Evolutionary conservation across 1,284 basidiomycete species (phyloP).

Genomic region (Microbotryum silenes-acaulis): DNA sequence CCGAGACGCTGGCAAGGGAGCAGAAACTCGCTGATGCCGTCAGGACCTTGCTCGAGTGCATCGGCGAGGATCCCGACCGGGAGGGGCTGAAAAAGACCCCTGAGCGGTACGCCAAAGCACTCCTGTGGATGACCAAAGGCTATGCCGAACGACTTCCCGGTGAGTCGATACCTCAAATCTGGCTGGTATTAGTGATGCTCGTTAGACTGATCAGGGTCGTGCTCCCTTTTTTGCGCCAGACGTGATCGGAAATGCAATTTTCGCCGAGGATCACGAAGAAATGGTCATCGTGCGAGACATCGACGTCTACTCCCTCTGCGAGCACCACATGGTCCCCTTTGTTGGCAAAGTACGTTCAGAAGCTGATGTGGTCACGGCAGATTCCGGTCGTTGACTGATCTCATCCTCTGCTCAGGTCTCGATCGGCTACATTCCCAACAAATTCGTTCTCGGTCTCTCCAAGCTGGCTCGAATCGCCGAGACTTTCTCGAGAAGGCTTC

Average conservation of each 20-base stretch:
- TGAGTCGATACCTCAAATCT: slow-evolving; percentile 39
- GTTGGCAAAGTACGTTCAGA: slow-evolving; percentile 72
- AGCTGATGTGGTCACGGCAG: background rate
- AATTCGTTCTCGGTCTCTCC: slow-evolving; percentile 85
- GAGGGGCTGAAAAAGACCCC: slow-evolving; percentile 88
- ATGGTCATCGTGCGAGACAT: slow-evolving; percentile 99
- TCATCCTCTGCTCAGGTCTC: slow-evolving; percentile 46
- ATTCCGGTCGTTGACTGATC: background rate
- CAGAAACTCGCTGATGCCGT: slow-evolving; percentile 75
- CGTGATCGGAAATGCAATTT: slow-evolving; percentile 97
- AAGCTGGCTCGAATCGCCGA: slow-evolving; percentile 97
- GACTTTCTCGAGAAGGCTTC: slow-evolving; percentile 88
- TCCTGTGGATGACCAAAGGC: slow-evolving; percentile 99
- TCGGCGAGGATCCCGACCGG: slow-evolving; percentile 94
- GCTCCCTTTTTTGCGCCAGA: slow-evolving; percentile 49
- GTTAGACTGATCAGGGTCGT: background rate
- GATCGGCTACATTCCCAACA: slow-evolving; percentile 89
- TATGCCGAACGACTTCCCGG: slow-evolving; percentile 91
- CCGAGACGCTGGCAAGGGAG: slow-evolving; percentile 64
- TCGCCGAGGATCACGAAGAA: slow-evolving; percentile 98
- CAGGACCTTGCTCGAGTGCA: slow-evolving; percentile 87
- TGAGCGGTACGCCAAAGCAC: slow-evolving; percentile 89
- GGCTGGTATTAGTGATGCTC: background rate
- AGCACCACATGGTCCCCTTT: slow-evolving; percentile 98
- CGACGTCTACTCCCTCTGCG: slow-evolving; percentile 92